These are phyloP conservation scores for Globisporangium nagaii DNA, from an alignment of 352 stramenopile species.

Conservation along the genomic window DNA sequence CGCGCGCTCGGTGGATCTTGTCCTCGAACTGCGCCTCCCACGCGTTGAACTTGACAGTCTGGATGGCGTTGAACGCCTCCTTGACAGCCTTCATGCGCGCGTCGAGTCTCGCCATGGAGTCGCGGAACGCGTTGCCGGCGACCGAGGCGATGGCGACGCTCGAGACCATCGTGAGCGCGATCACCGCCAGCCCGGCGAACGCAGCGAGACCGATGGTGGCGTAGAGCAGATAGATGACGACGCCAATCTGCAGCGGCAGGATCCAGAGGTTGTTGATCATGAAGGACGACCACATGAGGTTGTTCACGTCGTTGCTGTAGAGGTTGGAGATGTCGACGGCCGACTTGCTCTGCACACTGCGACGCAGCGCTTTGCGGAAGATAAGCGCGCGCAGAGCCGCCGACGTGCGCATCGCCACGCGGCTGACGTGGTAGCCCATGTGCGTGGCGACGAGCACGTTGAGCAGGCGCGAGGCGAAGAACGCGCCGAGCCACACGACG, in stretches of 20 bases:
- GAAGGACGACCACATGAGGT: conserved; percentile 23
- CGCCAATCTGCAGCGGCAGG: conserved; percentile 28
- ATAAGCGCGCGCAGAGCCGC: conserved; percentile 25
- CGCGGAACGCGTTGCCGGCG: conserved; percentile 45
- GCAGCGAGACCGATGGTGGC: conserved; percentile 20
- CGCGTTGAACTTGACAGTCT: conserved; percentile 91
- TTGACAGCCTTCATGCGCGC: conserved; percentile 87
- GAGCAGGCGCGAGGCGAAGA: conserved; percentile 27
- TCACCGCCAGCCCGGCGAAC: conserved; percentile 35
- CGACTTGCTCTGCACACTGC: conserved; percentile 5
- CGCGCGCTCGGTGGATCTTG: neutral
- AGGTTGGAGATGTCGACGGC: conserved; percentile 33
- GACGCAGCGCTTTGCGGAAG: conserved; percentile 31
- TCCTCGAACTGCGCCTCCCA: neutral
- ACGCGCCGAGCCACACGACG: conserved; percentile 19
- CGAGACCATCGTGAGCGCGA: conserved; percentile 16
- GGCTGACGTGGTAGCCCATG: conserved; percentile 18
- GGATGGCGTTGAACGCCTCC: conserved; percentile 88
- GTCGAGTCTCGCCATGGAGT: conserved; percentile 86
- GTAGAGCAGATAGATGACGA: conserved; percentile 31
- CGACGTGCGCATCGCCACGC: conserved; percentile 20
- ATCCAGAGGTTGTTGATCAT: conserved; percentile 42
- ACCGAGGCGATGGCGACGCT: conserved; percentile 52
- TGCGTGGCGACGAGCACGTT: conserved; percentile 29
- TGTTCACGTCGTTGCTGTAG: conserved; percentile 28